Base-by-base conservation (phyloP, 78 protist genomes). In the Pigoraptor vietnamica region DNA sequence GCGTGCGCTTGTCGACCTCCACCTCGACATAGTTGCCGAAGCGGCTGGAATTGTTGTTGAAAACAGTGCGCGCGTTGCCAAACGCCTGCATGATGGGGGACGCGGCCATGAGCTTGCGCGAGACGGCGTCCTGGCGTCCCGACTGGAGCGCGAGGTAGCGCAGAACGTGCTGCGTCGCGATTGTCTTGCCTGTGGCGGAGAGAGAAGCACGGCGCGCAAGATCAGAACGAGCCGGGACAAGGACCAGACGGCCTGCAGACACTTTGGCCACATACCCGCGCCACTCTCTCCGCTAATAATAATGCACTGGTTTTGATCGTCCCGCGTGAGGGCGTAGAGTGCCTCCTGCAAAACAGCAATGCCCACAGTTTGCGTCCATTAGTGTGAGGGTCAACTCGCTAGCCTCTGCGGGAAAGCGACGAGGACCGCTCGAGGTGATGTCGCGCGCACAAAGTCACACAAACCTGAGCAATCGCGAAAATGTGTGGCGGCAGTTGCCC, bases 401-500 rank as follows among this genome's bases (percentile, higher is more conserved):
- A n/a, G n/a, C n/a, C n/a, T n/a, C n/a, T n/a, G n/a, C n/a, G n/a
- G n/a, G n/a, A n/a, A n/a, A n/a, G n/a, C n/a, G n/a, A n/a, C n/a
- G n/a, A n/a, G n/a, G n/a, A n/a, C n/a, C n/a, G n/a, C n/a, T n/a
- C n/a, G n/a, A n/a, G n/a, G n/a, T n/a, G n/a, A n/a, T n/a, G n/a
- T n/a, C n/a, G n/a, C n/a, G n/a, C n/a, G n/a, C n/a, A n/a, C n/a
- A n/a, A n/a, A n/a, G n/a, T n/a, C n/a, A n/a, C n/a, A n/a, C n/a
- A n/a, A n/a, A 48, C 67, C 67, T 48, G 84, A 25, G 98, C 96
- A 2, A 96, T 81, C 9, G 97, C 95, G 83, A 90, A 97, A 36
- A 97, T 79, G 89, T 97, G 99, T n/a, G 99, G 99, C 37, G 89
- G 37, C 1, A 39, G 86, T 32, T 91, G 24, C 38, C 81, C 91